phyloP scores from a whole-genome alignment of 2,329 filamentous ascomycete genomes.

The Stagonosporopsis cucurbitacearum region DNA sequence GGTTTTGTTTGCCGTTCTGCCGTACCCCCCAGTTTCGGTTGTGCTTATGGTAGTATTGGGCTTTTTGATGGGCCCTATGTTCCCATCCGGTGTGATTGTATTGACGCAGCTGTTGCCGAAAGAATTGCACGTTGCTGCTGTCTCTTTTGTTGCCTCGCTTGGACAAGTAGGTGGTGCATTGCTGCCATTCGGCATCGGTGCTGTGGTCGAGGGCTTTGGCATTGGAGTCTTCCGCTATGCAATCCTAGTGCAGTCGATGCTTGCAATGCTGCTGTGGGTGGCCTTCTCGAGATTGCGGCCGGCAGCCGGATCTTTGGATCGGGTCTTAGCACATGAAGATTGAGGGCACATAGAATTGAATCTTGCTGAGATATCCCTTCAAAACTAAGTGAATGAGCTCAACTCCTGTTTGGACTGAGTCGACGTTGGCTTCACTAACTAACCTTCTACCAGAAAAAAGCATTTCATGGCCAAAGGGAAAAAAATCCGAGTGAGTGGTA shows the following conservation, averaged over 20 bases:
- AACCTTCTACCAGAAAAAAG: too few relatives aligned
- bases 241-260: conserved; percentile 29
- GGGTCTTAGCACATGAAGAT: not conserved
- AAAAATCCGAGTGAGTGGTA: not conserved
- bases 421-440: too few relatives aligned
- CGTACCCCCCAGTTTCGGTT: conserved; percentile 33
- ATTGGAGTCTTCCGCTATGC: conserved; percentile 49
- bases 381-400: too few relatives aligned
- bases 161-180: conserved; percentile 55
- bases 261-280: conserved; percentile 35
- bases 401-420: too few relatives aligned
- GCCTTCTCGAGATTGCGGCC: conserved; percentile 21
- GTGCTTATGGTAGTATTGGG: conserved; percentile 45
- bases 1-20: conserved; percentile 28
- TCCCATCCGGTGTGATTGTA: conserved; percentile 52
- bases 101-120: conserved; percentile 48
- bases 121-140: conserved; percentile 52
- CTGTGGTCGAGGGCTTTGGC: conserved; percentile 48
- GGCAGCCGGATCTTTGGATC: not conserved
- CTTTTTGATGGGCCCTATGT: conserved; percentile 53
- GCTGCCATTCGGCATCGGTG: conserved; percentile 54
- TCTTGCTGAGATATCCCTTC: not conserved
- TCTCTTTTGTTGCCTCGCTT: conserved; percentile 54
- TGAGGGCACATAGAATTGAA: not conserved
- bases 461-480: too few relatives aligned